These are phyloP conservation scores for Starmerella apicola DNA, from an alignment of 805 yeast genomes.

Conservation along the genomic window DNA sequence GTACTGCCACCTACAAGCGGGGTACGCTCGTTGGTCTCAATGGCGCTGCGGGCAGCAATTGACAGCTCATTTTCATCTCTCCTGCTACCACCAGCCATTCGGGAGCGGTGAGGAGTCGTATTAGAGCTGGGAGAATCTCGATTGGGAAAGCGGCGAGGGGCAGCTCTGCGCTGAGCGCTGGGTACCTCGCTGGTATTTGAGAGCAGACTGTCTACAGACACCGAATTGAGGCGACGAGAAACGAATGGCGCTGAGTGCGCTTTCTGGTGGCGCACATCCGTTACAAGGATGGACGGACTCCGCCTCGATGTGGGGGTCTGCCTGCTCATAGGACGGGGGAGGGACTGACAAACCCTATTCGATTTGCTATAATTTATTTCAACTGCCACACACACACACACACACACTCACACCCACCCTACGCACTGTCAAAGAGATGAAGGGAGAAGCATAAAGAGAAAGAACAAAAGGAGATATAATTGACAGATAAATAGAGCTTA, in stretches of 20 bases:
- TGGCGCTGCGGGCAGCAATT: neutral
- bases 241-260: constrained; percentile 32
- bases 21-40: neutral
- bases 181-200: constrained; percentile 80
- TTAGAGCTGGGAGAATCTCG: constrained; percentile 10
- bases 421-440: too few relatives aligned
- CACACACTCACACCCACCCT: too few relatives aligned
- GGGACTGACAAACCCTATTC: too few relatives aligned
- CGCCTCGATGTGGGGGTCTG: constrained; percentile 57
- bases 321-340: constrained; percentile 13
- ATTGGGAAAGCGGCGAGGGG: constrained; percentile 1
- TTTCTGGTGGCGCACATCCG: constrained; percentile 58
- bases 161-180: constrained; percentile 46
- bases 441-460: too few relatives aligned
- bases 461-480: too few relatives aligned
- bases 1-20: neutral
- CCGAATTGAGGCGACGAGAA: constrained; percentile 58
- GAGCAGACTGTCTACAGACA: constrained; percentile 67
- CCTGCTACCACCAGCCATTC: constrained; percentile 11
- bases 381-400: too few relatives aligned
- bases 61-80: constrained; percentile 66
- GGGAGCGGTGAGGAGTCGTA: constrained; percentile 9
- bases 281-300: constrained; percentile 86
- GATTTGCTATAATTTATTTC: too few relatives aligned
- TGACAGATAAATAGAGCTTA: too few relatives aligned